phyloP scores from a whole-genome alignment of 2,329 filamentous ascomycete genomes.

The Amphichorda felina region DNA sequence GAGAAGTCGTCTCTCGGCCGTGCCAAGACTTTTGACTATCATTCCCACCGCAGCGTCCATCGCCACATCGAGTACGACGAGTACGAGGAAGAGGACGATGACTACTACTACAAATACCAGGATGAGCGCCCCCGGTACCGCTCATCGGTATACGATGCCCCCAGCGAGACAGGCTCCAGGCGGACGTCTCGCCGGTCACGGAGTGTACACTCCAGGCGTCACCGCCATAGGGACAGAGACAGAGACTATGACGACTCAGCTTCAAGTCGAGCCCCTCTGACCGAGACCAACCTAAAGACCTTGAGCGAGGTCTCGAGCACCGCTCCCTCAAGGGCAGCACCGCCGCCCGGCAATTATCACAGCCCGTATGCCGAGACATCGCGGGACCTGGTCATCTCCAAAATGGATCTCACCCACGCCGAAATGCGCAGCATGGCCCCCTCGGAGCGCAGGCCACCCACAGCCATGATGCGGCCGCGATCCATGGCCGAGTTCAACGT shows the following conservation, averaged over 20 bases:
- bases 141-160: constrained; percentile 8
- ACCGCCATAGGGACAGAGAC: neutral
- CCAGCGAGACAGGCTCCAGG: constrained; percentile 27
- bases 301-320: constrained; percentile 40
- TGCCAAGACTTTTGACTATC: constrained; percentile 42
- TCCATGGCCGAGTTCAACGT: constrained; percentile 2
- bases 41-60: constrained; percentile 6
- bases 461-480: constrained; percentile 4
- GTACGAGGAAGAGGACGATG: constrained; percentile 19
- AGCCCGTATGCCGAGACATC: constrained; percentile 22
- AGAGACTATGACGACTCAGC: constrained; percentile 8
- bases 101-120: constrained; percentile 19
- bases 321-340: constrained; percentile 28
- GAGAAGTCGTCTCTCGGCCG: constrained; percentile 44
- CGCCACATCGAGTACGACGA: constrained; percentile 14
- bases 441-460: constrained; percentile 9
- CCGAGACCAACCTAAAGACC: constrained; percentile 38
- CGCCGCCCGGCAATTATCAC: constrained; percentile 12
- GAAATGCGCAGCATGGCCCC: constrained; percentile 14
- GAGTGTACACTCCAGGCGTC: constrained; percentile 1
- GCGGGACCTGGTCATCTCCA: constrained; percentile 29
- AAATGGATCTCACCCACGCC: constrained; percentile 11
- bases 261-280: constrained; percentile 25
- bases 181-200: constrained; percentile 10
- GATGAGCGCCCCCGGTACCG: constrained; percentile 19